Percentiles rank a stretch among this genome's conserved stretches.
Evolutionary conservation across 129 eudicot species (phyloP).

Genomic region (Heracleum sosnowskyi): DNA sequence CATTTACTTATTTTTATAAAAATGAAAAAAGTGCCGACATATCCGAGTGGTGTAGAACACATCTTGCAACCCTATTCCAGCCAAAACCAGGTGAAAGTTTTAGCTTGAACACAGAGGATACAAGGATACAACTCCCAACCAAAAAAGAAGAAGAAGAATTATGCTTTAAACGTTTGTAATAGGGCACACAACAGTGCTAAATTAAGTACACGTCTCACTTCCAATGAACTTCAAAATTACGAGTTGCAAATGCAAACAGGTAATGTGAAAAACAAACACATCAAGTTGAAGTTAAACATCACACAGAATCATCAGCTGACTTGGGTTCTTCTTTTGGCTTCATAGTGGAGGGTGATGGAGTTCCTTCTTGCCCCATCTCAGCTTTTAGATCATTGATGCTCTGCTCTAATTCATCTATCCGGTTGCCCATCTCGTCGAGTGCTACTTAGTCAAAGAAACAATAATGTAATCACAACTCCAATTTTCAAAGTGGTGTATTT

Average conservation of each 20-base stretch:
- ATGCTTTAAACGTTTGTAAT: not conserved
- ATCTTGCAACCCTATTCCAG: not conserved
- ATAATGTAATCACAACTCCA: not conserved
- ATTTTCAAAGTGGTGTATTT: not conserved
- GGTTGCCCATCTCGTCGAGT: constrained; percentile 98
- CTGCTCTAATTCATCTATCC: constrained; percentile 86
- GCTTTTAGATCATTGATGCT: constrained; percentile 78
- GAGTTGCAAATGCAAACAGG: not conserved
- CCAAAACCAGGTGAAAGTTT: not conserved
- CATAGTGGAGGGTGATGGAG: constrained; percentile 53
- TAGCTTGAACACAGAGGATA: not conserved
- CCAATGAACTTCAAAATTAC: not conserved
- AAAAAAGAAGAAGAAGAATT: not conserved
- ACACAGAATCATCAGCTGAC: constrained; percentile 18
- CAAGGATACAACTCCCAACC: not conserved
- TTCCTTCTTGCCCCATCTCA: constrained; percentile 87
- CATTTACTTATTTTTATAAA: no score
- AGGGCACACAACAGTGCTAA: not conserved
- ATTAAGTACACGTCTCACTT: not conserved
- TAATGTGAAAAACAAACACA: not conserved
- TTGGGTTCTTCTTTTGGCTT: constrained; percentile 51
- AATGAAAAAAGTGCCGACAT: not conserved
- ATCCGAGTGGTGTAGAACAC: not conserved
- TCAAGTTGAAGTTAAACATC: not conserved
- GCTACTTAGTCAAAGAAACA: constrained; percentile 45